These are phyloP conservation scores for Dissophora globulifera DNA, from an alignment of 192 early-diverging fungal genomes.

Conservation along the genomic window DNA sequence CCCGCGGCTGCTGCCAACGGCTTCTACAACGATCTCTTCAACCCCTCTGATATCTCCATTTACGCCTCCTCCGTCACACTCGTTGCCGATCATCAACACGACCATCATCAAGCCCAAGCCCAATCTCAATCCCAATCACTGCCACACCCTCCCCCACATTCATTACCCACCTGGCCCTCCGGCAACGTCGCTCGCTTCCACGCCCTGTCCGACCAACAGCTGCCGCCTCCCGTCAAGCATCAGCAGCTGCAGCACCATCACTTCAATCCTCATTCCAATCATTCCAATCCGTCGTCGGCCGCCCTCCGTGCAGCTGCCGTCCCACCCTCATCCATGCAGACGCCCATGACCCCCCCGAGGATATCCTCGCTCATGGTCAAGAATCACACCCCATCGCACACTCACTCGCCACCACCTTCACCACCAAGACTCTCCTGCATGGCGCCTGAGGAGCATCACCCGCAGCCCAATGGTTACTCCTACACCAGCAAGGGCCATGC, in stretches of 20 bases:
- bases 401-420: conserved; percentile 19
- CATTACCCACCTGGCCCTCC: conserved; percentile 24
- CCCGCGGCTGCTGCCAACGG: not conserved
- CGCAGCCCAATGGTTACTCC: conserved; percentile 7
- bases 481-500: conserved; percentile 9
- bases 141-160: not conserved
- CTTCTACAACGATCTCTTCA: conserved; percentile 14
- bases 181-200: conserved; percentile 23
- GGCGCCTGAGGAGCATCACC: not conserved
- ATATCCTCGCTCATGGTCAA: conserved; percentile 33
- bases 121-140: not conserved
- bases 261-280: conserved; percentile 15
- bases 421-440: conserved; percentile 5
- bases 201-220: not conserved
- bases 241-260: conserved; percentile 7
- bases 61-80: not conserved
- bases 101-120: not conserved
- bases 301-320: conserved; percentile 19
- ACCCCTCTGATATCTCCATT: not conserved
- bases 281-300: conserved; percentile 5
- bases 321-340: conserved; percentile 8
- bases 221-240: too few species aligned
- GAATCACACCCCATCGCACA: not conserved
- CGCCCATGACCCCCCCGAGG: conserved; percentile 43
- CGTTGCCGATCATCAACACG: not conserved